Evolutionary conservation across 2,329 filamentous ascomycete genomes (phyloP).

Genomic region (Alternaria angustiovoidea): DNA sequence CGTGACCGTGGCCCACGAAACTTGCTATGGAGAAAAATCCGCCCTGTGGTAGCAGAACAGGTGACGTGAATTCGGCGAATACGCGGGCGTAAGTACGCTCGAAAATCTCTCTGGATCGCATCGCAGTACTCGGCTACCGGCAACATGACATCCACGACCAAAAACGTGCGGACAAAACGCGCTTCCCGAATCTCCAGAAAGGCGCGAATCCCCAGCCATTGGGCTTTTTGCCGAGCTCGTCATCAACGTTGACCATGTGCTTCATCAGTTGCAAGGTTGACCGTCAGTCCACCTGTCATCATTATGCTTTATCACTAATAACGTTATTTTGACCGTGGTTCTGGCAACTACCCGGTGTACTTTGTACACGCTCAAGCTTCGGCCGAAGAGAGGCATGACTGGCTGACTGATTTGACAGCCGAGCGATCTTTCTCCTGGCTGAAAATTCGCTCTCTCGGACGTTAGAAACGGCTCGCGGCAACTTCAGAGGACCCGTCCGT

Average conservation of each 20-base stretch:
- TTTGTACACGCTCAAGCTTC: constrained; percentile 20
- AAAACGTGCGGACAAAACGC: constrained; percentile 31
- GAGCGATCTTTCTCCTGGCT: constrained; percentile 19
- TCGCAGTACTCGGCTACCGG: constrained; percentile 28
- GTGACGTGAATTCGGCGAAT: constrained; percentile 31
- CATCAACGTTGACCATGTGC: constrained; percentile 21
- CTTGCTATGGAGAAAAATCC: constrained; percentile 20
- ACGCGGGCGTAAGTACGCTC: constrained; percentile 15
- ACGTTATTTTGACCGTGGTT: constrained; percentile 22
- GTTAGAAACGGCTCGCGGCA: constrained; percentile 32
- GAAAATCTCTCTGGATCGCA: constrained; percentile 20
- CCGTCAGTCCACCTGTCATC: constrained; percentile 1
- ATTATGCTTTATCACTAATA: constrained; percentile 20
- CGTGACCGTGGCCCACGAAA: constrained; percentile 28
- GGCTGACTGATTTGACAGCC: constrained; percentile 12
- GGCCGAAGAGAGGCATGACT: constrained; percentile 28
- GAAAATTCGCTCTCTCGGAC: constrained; percentile 13
- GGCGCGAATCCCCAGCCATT: neutral
- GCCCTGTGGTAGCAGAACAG: constrained; percentile 25
- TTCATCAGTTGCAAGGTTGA: constrained; percentile 18
- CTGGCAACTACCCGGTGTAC: neutral
- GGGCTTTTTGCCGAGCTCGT: constrained; percentile 22
- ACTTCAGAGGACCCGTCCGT: constrained; percentile 15
- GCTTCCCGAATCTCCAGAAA: constrained; percentile 7
- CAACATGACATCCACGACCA: constrained; percentile 31